A percentile compares a stretch with the other conserved stretches of the same genome.
Conservation (phyloP, 768 basidiomycete species). For the Termitomyces sp. region DNA sequence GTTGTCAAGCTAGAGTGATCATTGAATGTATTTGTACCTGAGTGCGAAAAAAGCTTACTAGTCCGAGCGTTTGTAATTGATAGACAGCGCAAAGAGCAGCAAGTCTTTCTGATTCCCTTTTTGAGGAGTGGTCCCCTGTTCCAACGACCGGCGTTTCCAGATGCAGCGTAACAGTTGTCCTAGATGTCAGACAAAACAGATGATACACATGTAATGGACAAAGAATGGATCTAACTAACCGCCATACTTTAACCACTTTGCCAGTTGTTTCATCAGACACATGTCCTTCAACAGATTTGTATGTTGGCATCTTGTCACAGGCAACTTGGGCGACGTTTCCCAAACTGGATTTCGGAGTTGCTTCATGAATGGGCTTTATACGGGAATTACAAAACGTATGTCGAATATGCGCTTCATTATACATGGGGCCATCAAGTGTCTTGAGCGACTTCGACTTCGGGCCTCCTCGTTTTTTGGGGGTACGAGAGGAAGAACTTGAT, state of each 20-base stretch:
- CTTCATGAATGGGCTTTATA: slow-evolving; percentile 25
- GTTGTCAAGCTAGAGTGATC: slow-evolving; percentile 30
- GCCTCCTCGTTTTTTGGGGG: slow-evolving; percentile 7
- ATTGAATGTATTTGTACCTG: background rate
- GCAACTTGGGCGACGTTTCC: slow-evolving; percentile 31
- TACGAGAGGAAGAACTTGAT: slow-evolving; percentile 14
- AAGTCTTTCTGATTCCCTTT: slow-evolving; percentile 67
- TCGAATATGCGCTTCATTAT: slow-evolving; percentile 28
- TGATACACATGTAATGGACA: background rate
- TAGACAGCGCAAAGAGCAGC: slow-evolving; percentile 71
- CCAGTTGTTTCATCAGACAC: slow-evolving; percentile 17
- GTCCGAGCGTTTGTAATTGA: slow-evolving; percentile 56
- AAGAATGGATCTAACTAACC: slow-evolving; percentile 28
- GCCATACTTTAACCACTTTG: slow-evolving; percentile 28
- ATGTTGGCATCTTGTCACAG: slow-evolving; percentile 24
- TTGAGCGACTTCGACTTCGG: slow-evolving; percentile 1
- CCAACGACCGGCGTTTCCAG: slow-evolving; percentile 43
- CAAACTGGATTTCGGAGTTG: slow-evolving; percentile 34
- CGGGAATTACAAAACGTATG: slow-evolving; percentile 24
- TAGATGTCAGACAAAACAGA: slow-evolving; percentile 9
- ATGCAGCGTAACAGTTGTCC: slow-evolving; percentile 35
- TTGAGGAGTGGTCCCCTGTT: slow-evolving; percentile 53
- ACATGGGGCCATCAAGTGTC: slow-evolving; percentile 27
- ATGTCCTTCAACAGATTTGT: slow-evolving; percentile 25
- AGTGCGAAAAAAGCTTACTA: slow-evolving; percentile 43